Evolutionary conservation across 1,284 basidiomycete genomes (phyloP), one percentile per base, ranked within the genome.

Genomic region (Pyrrhoderma noxium): DNA sequence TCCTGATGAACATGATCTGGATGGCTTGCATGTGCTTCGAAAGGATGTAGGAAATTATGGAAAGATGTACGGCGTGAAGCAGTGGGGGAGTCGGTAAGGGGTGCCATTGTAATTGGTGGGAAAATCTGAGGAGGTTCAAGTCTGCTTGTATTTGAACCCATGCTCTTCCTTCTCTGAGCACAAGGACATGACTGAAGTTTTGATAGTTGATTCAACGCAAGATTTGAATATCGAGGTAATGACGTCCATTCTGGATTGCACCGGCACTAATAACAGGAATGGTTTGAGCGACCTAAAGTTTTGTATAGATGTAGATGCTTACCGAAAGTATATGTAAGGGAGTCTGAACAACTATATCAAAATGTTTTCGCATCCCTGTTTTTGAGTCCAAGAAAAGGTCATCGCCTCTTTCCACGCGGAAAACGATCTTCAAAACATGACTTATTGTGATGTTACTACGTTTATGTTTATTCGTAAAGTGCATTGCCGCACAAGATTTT

Each of bases 261-360:
- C 18, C 83, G 79, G 63, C 87, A 90, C 85, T 88, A 56, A 43
- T 18, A 23, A 40, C 14, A 8, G 11, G 11, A 27, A 18, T 22
- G 21, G 3, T 21, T n/a, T 44, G 8, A 39, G 38, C 21, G n/a
- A 8, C 25, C 21, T 48, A 40, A 39, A 56, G 52, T 16, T 40
- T 16, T 18, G 38, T 7, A 5, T 40, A 16, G 7, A 35, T 35
- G 14, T 3, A 22, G 11, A 23, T 25, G 68, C 85, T 71, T 54
- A 90, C 89, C 7, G 88, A 89, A 48, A 91, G 75, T 51, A 92
- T 80, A 51, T 85, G 79, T 23, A 93, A 74, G 0, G 90, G 89
- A 0, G 80, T 80, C 61, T 91, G 89, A 51, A 98, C 83, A 46
- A 93, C 85, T 59, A 98, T 93, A 67, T 97, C 94, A 67, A 89